These are phyloP conservation scores for Pythium rishiriense DNA, from an alignment of 352 stramenopile genomes.

Conservation along the genomic window DNA sequence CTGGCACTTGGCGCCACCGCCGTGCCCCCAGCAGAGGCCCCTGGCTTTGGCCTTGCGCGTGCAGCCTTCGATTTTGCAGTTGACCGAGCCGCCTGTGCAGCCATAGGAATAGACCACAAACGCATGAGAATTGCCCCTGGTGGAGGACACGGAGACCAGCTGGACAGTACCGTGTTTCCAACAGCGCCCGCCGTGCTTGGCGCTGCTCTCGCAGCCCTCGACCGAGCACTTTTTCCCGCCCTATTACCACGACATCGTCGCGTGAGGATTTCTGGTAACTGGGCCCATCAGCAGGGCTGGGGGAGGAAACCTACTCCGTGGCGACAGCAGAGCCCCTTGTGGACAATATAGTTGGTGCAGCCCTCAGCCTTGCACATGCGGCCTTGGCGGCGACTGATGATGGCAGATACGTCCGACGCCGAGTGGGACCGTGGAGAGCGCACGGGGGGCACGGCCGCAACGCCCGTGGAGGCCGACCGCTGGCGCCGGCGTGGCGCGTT, in stretches of 20 bases:
- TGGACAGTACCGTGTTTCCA: conserved; percentile 83
- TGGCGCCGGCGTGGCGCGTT: no score
- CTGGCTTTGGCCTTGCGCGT: conserved; percentile 76
- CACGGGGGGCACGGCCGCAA: no score
- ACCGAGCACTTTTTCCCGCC: conserved; percentile 71
- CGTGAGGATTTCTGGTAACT: neutral
- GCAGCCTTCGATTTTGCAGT: conserved; percentile 65
- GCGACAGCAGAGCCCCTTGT: conserved; percentile 73
- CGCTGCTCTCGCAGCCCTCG: conserved; percentile 62
- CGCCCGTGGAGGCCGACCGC: no score
- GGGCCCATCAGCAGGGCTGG: neutral
- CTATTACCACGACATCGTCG: conserved; percentile 32
- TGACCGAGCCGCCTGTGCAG: conserved; percentile 57
- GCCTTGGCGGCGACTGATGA: no score
- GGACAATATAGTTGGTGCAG: conserved; percentile 76
- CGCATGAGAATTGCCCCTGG: neutral
- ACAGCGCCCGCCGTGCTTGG: conserved; percentile 74
- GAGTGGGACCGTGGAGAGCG: no score
- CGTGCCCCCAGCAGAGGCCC: conserved; percentile 80
- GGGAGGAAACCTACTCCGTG: conserved; percentile 49
- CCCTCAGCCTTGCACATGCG: conserved; percentile 77
- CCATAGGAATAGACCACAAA: neutral
- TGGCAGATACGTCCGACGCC: no score
- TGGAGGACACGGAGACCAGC: no score
- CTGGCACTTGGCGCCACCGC: conserved; percentile 72